Conservation (phyloP, 495 filamentous ascomycete genomes). For the Neurospora tetrasperma region DNA sequence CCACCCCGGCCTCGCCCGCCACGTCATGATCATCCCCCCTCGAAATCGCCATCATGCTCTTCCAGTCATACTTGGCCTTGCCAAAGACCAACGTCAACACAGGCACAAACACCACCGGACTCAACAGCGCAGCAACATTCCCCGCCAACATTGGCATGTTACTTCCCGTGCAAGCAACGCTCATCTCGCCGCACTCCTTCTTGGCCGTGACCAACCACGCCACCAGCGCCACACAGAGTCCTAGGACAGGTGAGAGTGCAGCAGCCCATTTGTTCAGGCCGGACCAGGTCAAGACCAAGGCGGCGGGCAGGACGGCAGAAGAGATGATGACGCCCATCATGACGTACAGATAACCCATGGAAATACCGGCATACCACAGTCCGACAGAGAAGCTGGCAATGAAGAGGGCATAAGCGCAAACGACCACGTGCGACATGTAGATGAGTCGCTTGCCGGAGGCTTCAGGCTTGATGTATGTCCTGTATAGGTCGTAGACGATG, state of each 20-base stretch:
- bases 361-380: slow-evolving; percentile 55
- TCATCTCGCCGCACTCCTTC: slow-evolving; percentile 61
- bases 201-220: slow-evolving; percentile 89
- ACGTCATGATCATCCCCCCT: slow-evolving; percentile 76
- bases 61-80: slow-evolving; percentile 80
- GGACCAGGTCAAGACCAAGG: slow-evolving; percentile 72
- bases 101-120: slow-evolving; percentile 69
- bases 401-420: slow-evolving; percentile 64
- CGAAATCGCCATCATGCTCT: slow-evolving; percentile 74
- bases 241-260: slow-evolving; percentile 63
- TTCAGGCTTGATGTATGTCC: slow-evolving; percentile 51
- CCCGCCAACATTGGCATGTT: slow-evolving; percentile 89
- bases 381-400: slow-evolving; percentile 82
- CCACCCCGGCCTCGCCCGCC: slow-evolving; percentile 54
- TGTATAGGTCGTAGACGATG: slow-evolving; percentile 87
- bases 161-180: slow-evolving; percentile 64
- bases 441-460: slow-evolving; percentile 72
- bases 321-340: slow-evolving; percentile 91
- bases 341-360: slow-evolving; percentile 60
- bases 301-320: slow-evolving; percentile 72
- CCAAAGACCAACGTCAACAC: slow-evolving; percentile 67
- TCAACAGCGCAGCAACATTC: slow-evolving; percentile 66
- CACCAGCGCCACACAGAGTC: slow-evolving; percentile 63
- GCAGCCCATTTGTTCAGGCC: slow-evolving; percentile 76
- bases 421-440: slow-evolving; percentile 71